Evolutionary conservation across 2,329 filamentous ascomycete genomes (phyloP).

Genomic region (Aureobasidium sp.): DNA sequence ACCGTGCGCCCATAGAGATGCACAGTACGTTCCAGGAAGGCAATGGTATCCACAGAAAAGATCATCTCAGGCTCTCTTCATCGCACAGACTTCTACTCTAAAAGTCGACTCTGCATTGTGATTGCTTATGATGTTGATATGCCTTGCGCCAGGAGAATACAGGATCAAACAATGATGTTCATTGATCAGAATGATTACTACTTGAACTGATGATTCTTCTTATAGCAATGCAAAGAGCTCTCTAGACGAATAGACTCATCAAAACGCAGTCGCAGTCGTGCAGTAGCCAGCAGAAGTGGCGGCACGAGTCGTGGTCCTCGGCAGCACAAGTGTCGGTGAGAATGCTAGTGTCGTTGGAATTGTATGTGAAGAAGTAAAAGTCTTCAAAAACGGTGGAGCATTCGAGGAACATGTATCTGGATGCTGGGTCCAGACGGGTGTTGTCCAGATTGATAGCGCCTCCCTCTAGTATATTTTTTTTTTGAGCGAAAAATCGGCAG

Average conservation of each 20-base stretch:
- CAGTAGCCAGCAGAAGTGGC: neutral
- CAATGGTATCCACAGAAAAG: too few relatives aligned
- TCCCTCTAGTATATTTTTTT: neutral
- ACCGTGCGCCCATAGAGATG: too few relatives aligned
- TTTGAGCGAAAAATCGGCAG: neutral
- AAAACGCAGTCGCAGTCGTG: neutral
- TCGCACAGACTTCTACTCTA: too few relatives aligned
- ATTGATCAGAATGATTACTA: neutral
- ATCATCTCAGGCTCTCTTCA: too few relatives aligned
- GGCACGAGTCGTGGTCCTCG: neutral
- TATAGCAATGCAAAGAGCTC: too few relatives aligned
- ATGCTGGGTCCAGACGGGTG: neutral
- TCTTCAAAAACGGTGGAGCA: neutral
- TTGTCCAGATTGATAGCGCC: neutral
- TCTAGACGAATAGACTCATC: too few relatives aligned
- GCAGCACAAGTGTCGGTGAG: constrained; percentile 1
- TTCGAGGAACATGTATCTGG: neutral
- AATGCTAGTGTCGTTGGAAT: neutral
- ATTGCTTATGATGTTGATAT: too few relatives aligned
- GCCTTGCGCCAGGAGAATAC: too few relatives aligned
- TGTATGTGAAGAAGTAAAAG: neutral
- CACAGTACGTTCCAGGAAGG: too few relatives aligned
- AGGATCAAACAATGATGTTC: neutral
- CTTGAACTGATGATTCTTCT: too few relatives aligned
- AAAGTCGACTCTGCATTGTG: too few relatives aligned